Conservation (phyloP, 192 early-diverging fungal species). For the Linnemannia exigua region DNA sequence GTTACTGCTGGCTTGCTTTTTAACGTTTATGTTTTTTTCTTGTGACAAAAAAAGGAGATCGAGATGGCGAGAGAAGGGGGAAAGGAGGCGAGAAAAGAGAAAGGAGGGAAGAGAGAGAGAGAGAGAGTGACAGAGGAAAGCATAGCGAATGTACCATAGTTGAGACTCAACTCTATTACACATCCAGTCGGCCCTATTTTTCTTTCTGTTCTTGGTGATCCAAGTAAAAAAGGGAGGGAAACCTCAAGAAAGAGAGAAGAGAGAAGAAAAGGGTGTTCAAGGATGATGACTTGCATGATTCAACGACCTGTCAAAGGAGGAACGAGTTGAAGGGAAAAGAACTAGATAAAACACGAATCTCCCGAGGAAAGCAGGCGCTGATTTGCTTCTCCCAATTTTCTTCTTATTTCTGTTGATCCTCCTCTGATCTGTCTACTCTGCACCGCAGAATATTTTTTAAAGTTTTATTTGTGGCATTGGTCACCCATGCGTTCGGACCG, state of each 20-base stretch:
- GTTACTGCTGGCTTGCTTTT: not conserved
- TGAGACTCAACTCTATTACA: not conserved
- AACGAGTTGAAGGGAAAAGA: not conserved
- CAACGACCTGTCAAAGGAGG: not conserved
- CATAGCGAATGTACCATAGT: not conserved
- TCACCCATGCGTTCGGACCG: not conserved
- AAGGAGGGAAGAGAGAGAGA: not conserved
- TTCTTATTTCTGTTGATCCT: not conserved
- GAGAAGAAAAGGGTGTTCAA: not conserved
- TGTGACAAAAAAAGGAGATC: not conserved
- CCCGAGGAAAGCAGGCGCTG: no score
- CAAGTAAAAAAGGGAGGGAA: not conserved
- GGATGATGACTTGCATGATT: not conserved
- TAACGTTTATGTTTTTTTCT: not conserved
- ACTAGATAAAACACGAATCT: no score
- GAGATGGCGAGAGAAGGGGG: not conserved
- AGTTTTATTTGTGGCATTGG: constrained; percentile 4
- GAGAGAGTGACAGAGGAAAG: not conserved
- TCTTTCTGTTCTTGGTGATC: not conserved
- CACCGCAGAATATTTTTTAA: not conserved
- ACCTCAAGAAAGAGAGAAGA: not conserved
- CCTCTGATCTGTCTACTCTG: not conserved
- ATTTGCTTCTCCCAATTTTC: not conserved
- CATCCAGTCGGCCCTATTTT: not conserved
- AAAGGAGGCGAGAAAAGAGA: not conserved